Base-by-base conservation (phyloP, 169 alveolate species). In the Perkinsus marinus region DNA sequence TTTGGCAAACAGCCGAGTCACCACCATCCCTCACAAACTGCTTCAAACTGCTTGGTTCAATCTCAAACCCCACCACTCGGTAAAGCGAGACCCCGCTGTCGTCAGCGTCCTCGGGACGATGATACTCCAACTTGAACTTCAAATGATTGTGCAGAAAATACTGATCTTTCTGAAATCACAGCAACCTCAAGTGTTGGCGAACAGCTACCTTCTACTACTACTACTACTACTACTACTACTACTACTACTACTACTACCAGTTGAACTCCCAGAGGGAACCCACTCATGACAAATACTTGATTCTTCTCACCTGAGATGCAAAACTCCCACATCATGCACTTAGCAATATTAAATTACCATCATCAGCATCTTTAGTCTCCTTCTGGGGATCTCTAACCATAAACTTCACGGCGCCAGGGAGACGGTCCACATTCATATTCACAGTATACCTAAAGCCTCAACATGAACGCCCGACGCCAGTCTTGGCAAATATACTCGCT, bases 41-140 rank as follows among this genome's bases (percentile, higher is more conserved):
- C 39, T 91, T 79, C 90, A 93, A 89, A 92, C 95, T 93, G 90
- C 68, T 68, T 47, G 96, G 96, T 17, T 92, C 94, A 57, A 95
- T 94, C 92, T 96, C 96, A 68, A 96, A 94, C 16, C 96, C 96
- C 34, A 96, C 97, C 36, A 96, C 93, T 46, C 96, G 92, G 90
- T 93, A 90, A 43, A 93, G 91, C 90, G 46, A 89, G 30, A 93
- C 89, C 36, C 39, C 43, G 68, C 13, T 0, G 0, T 38, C 90
- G 5, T 19, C 91, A n/a, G 16, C 57, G 43, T n/a, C 38, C 17
- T 34, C 43, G n/a, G 57, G 91, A 37, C 43, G 36, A 16, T 39
- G 91, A 89, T 92, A 94, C 90, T 93, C 69, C 39, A 95, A 90
- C 90, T 89, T 92, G 47, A 95, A 92, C 92, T 93, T 92, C 90